Evolutionary conservation across 176 grass and related monocot genomes (phyloP), one percentile per base, ranked within the genome.

Genomic region (Aegilops longissima): DNA sequence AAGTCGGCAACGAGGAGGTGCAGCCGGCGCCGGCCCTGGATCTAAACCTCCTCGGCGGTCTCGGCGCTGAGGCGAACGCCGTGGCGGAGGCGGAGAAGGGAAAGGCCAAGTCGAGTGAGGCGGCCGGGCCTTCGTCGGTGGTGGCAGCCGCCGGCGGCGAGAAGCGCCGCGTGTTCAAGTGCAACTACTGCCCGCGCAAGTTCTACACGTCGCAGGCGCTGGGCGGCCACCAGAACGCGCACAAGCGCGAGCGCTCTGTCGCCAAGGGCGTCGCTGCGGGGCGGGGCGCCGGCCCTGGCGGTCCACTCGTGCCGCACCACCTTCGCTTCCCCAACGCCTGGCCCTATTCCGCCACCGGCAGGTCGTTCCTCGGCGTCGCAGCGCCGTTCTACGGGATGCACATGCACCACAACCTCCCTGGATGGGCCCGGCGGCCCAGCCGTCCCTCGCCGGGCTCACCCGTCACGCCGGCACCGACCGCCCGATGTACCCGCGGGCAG

Each of bases 191-290:
- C 73, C 88, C 89, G 14, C 85, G 93, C 27, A 93, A 98, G 80
- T 98, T 98, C 93, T 92, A 86, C 89, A 99, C 97, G 64, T 96
- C 94, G 77, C 94, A 99, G 82, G 97, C 97, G 63, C 90, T 99
- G 83, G 97, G 97, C 45, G 97, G 97, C 0, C 94, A 99, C 87
- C 97, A 99, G 84, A 99, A 99, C 86, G 97, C 94, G 66, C 97
- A 99, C 92, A 99, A 99, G 94, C 88, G 94, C 12, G 97, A 99
- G 90, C 86, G 97, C n/a, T 91, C 89, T 34, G 67, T 98, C 49
- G 85, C 89, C 47, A 95, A 92, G 87, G 78, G 89, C 80, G 88
- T 85, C 24, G 86, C 89, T 13, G 86, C 79, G 0, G 79, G 83
- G 20, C 1, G 82, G 29, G 1, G 67, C 77, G 0, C 44, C 47